These are phyloP conservation scores for Boletus rubroflammeus DNA, from an alignment of 768 basidiomycete genomes.

Conservation along the genomic window DNA sequence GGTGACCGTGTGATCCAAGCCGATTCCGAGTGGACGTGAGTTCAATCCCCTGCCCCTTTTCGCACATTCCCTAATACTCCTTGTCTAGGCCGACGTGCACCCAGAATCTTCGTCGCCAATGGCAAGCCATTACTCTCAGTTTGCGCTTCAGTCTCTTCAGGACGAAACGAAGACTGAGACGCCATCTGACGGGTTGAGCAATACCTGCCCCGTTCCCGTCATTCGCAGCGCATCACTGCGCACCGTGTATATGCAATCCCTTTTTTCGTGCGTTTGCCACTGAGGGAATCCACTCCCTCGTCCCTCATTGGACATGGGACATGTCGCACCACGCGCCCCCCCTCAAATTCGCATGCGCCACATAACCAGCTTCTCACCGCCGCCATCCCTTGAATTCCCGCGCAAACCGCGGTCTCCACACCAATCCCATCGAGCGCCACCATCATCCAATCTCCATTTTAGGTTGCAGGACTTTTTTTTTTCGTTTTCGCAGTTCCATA, in stretches of 20 bases:
- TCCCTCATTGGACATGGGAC: conserved; percentile 20
- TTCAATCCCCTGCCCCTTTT: not conserved
- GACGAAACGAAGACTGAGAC: conserved; percentile 38
- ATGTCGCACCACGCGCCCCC: conserved; percentile 23
- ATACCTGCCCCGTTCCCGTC: conserved; percentile 3
- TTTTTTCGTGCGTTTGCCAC: conserved; percentile 22
- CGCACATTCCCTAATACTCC: not conserved
- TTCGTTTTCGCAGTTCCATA: conserved; percentile 21
- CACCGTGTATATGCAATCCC: conserved; percentile 24
- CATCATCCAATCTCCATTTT: conserved; percentile 4
- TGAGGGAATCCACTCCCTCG: conserved; percentile 19
- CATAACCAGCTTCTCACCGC: conserved; percentile 16
- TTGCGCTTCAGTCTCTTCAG: conserved; percentile 58
- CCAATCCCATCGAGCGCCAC: not conserved
- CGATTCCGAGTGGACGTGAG: conserved; percentile 34
- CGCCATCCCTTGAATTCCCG: conserved; percentile 19
- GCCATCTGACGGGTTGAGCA: conserved; percentile 28
- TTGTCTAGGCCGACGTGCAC: conserved; percentile 52
- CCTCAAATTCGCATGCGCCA: conserved; percentile 22
- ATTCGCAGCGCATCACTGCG: conserved; percentile 10
- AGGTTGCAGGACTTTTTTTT: conserved; percentile 4
- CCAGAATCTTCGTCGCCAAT: conserved; percentile 50
- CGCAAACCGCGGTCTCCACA: conserved; percentile 14
- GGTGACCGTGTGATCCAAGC: conserved; percentile 12
- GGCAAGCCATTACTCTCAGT: conserved; percentile 57